A percentile compares a stretch with the other conserved stretches of the same genome.
These are phyloP conservation scores for Knoxia roxburghii DNA, from an alignment of 257 asterid genomes.

Conservation along the genomic window DNA sequence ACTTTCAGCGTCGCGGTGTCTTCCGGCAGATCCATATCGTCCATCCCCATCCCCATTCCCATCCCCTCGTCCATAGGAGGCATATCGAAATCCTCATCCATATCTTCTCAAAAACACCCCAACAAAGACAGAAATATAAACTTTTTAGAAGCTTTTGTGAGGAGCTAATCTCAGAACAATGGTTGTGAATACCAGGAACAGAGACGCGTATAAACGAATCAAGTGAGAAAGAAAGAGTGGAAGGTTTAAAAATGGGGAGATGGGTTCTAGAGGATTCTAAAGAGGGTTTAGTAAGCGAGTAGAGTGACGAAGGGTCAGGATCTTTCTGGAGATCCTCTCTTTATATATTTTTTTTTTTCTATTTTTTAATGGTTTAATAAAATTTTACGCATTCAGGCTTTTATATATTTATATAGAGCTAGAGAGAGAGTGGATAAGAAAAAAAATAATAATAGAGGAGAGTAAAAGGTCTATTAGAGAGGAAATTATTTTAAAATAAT, in stretches of 20 bases:
- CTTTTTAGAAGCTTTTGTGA: neutral
- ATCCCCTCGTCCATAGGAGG: slow-evolving; percentile 30
- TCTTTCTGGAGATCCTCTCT: slow-evolving; percentile 16
- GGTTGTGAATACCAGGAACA: too few relatives aligned
- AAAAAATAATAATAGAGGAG: too few relatives aligned
- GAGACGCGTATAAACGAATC: neutral
- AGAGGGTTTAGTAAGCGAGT: slow-evolving; percentile 10
- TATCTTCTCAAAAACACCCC: slow-evolving; percentile 1
- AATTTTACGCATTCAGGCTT: too few relatives aligned
- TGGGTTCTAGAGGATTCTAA: slow-evolving; percentile 30
- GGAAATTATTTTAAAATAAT: too few relatives aligned
- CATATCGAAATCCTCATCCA: slow-evolving; percentile 42
- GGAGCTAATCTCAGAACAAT: neutral
- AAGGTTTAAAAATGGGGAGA: neutral
- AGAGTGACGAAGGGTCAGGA: slow-evolving; percentile 14
- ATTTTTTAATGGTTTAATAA: too few relatives aligned
- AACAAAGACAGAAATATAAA: neutral
- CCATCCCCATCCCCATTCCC: slow-evolving; percentile 32
- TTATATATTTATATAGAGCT: too few relatives aligned
- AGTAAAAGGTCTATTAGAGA: too few relatives aligned
- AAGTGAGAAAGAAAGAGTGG: neutral
- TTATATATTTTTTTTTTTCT: too few relatives aligned
- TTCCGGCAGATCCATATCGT: slow-evolving; percentile 39
- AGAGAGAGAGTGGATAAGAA: too few relatives aligned
- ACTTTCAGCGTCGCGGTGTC: slow-evolving; percentile 28